phyloP scores from a whole-genome alignment of 2,329 filamentous ascomycete species.

The Fusarium robinianum region DNA sequence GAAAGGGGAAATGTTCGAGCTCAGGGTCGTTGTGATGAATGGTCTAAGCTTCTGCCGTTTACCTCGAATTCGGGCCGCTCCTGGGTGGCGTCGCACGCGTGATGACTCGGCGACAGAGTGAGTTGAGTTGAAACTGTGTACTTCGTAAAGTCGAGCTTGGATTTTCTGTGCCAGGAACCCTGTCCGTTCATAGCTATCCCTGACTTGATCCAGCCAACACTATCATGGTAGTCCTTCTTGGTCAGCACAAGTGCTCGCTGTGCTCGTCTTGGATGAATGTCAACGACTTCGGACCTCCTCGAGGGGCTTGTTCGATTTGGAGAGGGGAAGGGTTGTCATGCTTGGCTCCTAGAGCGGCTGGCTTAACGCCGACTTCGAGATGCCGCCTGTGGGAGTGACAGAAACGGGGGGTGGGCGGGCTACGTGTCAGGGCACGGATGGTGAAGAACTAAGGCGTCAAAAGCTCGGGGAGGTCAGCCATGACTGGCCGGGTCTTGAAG shows the following conservation, averaged over 20 bases:
- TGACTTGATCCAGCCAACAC: no score
- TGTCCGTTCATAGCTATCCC: no score
- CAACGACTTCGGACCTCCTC: constrained; percentile 7
- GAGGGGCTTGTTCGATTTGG: constrained; percentile 6
- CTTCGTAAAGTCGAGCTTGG: constrained; percentile 13
- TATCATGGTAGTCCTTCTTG: no score
- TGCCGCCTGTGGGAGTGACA: constrained; percentile 5
- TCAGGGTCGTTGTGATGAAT: constrained; percentile 8
- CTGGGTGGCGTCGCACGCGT: constrained; percentile 19
- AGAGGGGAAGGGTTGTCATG: constrained; percentile 6
- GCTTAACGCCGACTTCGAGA: constrained; percentile 27
- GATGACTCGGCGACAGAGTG: constrained; percentile 14
- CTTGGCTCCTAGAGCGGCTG: constrained; percentile 21
- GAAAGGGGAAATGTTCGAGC: constrained; percentile 2
- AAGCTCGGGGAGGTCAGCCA: constrained; percentile 26
- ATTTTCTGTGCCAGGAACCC: no score
- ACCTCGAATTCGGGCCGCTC: constrained; percentile 20
- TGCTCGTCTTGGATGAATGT: no score
- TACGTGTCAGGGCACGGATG: constrained; percentile 25
- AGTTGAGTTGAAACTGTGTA: constrained; percentile 10
- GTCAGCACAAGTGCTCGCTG: no score
- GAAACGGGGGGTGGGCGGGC: constrained; percentile 17
- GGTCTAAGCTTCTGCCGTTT: constrained; percentile 3
- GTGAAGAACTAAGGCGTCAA: constrained; percentile 22
- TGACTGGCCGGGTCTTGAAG: constrained; percentile 21